Conservation (phyloP, 805 yeast genomes). For the Saccharomycopsis malanga region DNA sequence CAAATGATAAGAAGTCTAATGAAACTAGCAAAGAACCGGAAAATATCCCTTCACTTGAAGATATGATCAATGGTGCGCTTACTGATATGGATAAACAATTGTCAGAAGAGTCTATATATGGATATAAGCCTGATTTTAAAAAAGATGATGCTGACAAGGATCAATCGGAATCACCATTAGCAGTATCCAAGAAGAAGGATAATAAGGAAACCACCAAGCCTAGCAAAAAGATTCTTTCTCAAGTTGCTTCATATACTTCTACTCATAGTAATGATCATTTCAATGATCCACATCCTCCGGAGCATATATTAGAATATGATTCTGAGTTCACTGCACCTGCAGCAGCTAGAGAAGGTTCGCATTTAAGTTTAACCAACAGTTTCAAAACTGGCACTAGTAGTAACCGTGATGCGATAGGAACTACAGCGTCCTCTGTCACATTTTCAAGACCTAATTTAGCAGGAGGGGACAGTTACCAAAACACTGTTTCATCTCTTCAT, state of each 20-base stretch:
- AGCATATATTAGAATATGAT: conserved; percentile 33
- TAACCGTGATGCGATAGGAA: conserved; percentile 21
- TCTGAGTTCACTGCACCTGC: conserved; percentile 37
- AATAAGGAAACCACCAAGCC: neutral
- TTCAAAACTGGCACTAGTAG: conserved; percentile 4
- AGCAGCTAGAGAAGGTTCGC: conserved; percentile 36
- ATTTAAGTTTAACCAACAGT: conserved; percentile 17
- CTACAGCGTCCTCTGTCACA: conserved; percentile 22
- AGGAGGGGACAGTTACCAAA: conserved; percentile 69
- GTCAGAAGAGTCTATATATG: conserved; percentile 17
- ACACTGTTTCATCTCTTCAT: conserved; percentile 36
- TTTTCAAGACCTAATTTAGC: conserved; percentile 56
- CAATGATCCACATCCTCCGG: conserved; percentile 27
- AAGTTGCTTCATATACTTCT: conserved; percentile 15
- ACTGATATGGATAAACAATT: conserved; percentile 13
- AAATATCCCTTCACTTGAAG: conserved; percentile 18
- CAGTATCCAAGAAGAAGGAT: neutral
- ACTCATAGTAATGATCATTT: conserved; percentile 5
- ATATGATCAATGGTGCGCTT: conserved; percentile 19
- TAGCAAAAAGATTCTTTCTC: conserved; percentile 4
- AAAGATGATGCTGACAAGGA: neutral
- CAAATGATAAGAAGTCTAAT: neutral
- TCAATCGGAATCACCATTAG: neutral
- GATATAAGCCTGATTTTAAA: conserved; percentile 6
- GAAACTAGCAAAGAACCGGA: neutral